A percentile compares a stretch with the other conserved stretches of the same genome.
Conservation (phyloP, 108 stramenopile genomes). For the Cylindrotheca closterium region DNA sequence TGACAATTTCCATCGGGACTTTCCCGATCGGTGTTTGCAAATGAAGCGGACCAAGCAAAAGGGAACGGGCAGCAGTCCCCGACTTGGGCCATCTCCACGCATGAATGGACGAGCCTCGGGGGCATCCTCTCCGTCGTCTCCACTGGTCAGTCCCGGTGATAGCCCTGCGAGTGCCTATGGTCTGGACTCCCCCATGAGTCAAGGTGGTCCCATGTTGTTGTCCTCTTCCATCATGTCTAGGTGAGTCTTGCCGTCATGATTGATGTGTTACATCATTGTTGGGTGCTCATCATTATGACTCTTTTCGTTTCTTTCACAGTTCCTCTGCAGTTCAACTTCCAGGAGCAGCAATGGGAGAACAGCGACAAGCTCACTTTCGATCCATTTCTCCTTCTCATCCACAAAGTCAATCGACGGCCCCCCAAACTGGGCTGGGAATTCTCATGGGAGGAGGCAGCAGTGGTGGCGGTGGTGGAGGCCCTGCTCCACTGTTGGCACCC, state of each 20-base stretch:
- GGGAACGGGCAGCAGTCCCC: conserved; percentile 35
- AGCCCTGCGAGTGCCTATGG: conserved; percentile 30
- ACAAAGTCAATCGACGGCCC: conserved; percentile 26
- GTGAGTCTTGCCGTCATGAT: conserved; percentile 1
- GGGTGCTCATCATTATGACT: conserved; percentile 4
- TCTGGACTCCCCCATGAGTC: conserved; percentile 23
- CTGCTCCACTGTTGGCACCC: conserved; percentile 9
- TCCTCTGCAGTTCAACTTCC: neutral
- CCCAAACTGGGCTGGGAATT: conserved; percentile 75
- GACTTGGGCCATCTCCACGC: conserved; percentile 49
- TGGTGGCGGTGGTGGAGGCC: neutral
- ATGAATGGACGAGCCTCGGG: conserved; percentile 24
- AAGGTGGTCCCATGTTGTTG: conserved; percentile 8
- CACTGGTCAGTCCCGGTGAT: conserved; percentile 23
- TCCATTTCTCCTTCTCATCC: conserved; percentile 22
- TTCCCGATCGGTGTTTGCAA: conserved; percentile 81
- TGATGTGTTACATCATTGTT: conserved; percentile 5
- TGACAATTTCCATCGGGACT: conserved; percentile 88
- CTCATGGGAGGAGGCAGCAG: conserved; percentile 44
- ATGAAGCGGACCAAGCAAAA: conserved; percentile 92
- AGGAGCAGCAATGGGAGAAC: conserved; percentile 15
- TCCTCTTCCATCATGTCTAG: conserved; percentile 14
- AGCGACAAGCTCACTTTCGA: conserved; percentile 45
- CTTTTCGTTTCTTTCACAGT: conserved; percentile 1
- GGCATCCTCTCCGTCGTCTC: conserved; percentile 16